These are phyloP conservation scores for Ambrosiella cleistominuta DNA, from an alignment of 2,329 filamentous ascomycete genomes.

Conservation along the genomic window DNA sequence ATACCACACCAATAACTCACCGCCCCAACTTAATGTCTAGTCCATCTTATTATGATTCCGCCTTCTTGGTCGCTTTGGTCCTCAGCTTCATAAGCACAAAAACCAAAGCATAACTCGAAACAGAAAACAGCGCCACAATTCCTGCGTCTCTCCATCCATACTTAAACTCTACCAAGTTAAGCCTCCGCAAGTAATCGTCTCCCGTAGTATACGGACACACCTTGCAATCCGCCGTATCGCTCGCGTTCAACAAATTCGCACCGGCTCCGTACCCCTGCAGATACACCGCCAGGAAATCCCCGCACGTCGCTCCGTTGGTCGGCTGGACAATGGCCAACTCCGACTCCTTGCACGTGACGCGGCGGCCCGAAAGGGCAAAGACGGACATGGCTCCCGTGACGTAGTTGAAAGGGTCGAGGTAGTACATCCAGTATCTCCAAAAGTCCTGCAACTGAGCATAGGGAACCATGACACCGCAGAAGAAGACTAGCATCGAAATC, in stretches of 20 bases:
- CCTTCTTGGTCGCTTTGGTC: constrained; percentile 31
- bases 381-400: constrained; percentile 38
- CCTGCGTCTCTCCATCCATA: constrained; percentile 51
- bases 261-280: constrained; percentile 27
- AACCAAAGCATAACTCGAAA: constrained; percentile 34
- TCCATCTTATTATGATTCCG: constrained; percentile 13
- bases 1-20: background rate
- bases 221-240: constrained; percentile 32
- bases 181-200: constrained; percentile 38
- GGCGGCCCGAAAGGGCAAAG: constrained; percentile 30
- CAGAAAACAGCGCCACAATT: constrained; percentile 37
- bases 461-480: constrained; percentile 60
- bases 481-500: constrained; percentile 43
- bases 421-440: constrained; percentile 52
- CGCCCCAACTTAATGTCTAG: background rate
- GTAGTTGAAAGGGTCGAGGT: constrained; percentile 43
- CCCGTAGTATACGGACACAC: constrained; percentile 44
- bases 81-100: constrained; percentile 30
- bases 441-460: constrained; percentile 44
- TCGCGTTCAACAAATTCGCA: constrained; percentile 35
- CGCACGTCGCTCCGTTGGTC: constrained; percentile 31
- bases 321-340: constrained; percentile 28
- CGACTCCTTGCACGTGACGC: constrained; percentile 27
- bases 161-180: constrained; percentile 43
- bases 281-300: constrained; percentile 37